Base-by-base conservation (phyloP, 768 basidiomycete genomes). In the Pleurotus tuber-regium region DNA sequence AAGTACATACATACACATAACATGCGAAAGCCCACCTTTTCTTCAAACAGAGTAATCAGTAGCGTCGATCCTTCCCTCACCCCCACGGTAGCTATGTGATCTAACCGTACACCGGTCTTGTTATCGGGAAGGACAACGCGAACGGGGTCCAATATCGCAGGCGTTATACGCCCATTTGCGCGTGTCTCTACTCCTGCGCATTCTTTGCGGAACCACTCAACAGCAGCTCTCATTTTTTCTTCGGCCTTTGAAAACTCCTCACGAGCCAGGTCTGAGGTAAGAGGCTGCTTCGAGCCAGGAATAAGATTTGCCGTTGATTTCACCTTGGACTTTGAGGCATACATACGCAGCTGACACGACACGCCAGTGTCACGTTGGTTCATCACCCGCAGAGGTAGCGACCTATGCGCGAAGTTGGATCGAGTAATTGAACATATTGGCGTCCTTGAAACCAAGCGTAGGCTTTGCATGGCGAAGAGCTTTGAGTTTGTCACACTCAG, bases 191-290 rank as follows among this genome's bases (percentile, higher is more conserved):
- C 70, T 14, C 69, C 74, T n/a, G 85, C 83, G 44, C 88, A 84
- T 60, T 90, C 88, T 55, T 87, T 88, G 50, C 82, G 75, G 73
- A 81, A 87, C 81, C 84, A 84, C 18, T 88, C 87, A n/a, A 87
- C 75, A 3, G 77, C 72, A 2, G 72, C 63, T 28, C 68, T 61
- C 88, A 93, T 92, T 54, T 78, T 79, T 5, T 72, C 64, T 55
- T 86, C 84, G 0, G 82, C 68, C 58, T 82, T 86, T 28, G 71
- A 65, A 57, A 87, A 87, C 61, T 89, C 87, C 9, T 74, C 70
- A 30, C 72, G 76, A 5, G 83, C 72, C 2, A 42, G 14, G 43
- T 75, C 73, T 56, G 81, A 74, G 2, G 74, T 73, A 24, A 89
- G 77, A 25, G 73, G 77, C 35, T 78, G 79, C 61, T 86, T 72